Evolutionary conservation across 2,329 filamentous ascomycete genomes (phyloP).

Genomic region (Fusarium hostae): DNA sequence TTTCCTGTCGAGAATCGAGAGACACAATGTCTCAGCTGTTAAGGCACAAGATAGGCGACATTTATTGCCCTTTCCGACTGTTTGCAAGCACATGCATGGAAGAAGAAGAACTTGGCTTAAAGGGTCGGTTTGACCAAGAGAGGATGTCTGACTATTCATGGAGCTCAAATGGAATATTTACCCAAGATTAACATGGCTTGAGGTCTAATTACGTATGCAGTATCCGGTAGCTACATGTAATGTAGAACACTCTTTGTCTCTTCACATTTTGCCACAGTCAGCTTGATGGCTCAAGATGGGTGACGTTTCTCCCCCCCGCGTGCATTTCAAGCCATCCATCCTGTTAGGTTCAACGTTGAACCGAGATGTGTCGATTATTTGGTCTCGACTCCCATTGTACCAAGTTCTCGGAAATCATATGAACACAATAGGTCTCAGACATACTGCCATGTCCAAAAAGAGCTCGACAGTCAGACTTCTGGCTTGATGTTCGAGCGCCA

Average conservation of each 20-base stretch:
- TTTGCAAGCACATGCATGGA: neutral
- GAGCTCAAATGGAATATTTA: neutral
- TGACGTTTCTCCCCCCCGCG: neutral
- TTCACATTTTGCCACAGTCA: neutral
- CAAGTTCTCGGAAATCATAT: neutral
- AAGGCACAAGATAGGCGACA: neutral
- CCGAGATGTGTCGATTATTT: neutral
- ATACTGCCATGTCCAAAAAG: neutral
- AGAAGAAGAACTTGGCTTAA: neutral
- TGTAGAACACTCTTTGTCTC: neutral
- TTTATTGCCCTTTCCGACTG: neutral
- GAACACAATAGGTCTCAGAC: conserved; percentile 1
- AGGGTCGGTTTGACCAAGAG: neutral
- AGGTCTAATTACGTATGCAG: neutral
- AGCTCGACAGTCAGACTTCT: neutral
- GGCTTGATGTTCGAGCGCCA: neutral
- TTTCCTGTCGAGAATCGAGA: neutral
- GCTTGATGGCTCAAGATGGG: neutral
- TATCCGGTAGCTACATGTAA: neutral
- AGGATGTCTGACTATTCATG: neutral
- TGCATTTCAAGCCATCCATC: neutral
- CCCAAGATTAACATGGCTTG: neutral
- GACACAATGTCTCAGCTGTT: neutral
- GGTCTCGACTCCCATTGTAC: conserved; percentile 1
- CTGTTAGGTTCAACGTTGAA: neutral